These are phyloP conservation scores for Biancaea sappan DNA, from an alignment of 306 rosid species.

Conservation along the genomic window DNA sequence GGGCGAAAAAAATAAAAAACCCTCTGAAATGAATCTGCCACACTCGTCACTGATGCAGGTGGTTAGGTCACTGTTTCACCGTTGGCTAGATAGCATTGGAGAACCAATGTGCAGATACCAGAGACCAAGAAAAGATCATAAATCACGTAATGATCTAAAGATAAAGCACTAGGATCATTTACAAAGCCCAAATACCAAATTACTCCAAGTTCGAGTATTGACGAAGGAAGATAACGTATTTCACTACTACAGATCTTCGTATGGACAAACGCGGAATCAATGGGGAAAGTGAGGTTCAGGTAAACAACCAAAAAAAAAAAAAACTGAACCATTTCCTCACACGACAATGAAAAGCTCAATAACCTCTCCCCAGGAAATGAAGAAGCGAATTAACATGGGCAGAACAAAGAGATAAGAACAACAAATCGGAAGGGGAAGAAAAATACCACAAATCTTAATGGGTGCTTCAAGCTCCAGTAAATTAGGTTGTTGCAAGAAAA, in stretches of 20 bases:
- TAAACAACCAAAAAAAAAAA: background rate
- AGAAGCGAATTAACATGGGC: background rate
- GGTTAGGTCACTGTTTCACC: background rate
- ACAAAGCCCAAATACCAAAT: background rate
- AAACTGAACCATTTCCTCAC: background rate
- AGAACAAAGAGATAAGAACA: background rate
- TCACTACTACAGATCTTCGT: background rate
- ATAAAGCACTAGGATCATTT: background rate
- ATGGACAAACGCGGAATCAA: background rate
- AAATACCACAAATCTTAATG: constrained; percentile 88
- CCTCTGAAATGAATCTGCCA: background rate
- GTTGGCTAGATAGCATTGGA: background rate
- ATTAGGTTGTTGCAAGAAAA: constrained; percentile 85
- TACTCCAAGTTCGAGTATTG: background rate
- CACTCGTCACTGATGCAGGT: background rate
- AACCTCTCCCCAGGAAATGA: background rate
- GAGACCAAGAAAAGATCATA: background rate
- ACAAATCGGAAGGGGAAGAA: background rate
- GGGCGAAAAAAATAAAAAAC: background rate
- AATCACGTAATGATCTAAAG: background rate
- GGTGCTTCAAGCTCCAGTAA: constrained; percentile 89
- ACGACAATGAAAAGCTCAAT: background rate
- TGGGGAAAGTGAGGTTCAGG: background rate
- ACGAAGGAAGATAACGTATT: background rate
- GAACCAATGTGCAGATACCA: background rate